Conservation (phyloP, 2,329 filamentous ascomycete genomes). For the Aspergillus jensenii region DNA sequence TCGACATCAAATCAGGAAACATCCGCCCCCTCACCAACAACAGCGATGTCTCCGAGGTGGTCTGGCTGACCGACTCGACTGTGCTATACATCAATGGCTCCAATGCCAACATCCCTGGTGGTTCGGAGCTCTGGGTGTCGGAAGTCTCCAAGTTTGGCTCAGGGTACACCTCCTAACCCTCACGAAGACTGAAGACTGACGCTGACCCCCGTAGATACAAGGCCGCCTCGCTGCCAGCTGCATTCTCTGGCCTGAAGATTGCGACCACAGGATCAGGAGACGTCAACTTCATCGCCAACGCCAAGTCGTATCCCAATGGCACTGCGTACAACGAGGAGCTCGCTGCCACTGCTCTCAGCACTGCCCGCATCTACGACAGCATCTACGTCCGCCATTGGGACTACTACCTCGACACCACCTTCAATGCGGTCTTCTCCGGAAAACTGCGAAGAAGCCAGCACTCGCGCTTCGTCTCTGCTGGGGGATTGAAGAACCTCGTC, state of each 20-base stretch:
- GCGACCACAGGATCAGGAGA: conserved; percentile 41
- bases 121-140: conserved; percentile 40
- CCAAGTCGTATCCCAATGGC: conserved; percentile 67
- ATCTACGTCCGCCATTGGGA: conserved; percentile 86
- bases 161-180: conserved; percentile 24
- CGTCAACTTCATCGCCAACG: conserved; percentile 55
- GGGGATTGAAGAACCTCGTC: conserved; percentile 55
- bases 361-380: conserved; percentile 69
- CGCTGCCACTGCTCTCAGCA: conserved; percentile 60
- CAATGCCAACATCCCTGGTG: conserved; percentile 41
- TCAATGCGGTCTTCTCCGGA: conserved; percentile 72
- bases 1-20: conserved; percentile 68
- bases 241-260: conserved; percentile 41
- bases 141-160: conserved; percentile 32
- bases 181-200: too few species aligned
- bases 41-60: conserved; percentile 65
- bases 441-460: conserved; percentile 47
- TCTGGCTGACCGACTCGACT: conserved; percentile 70
- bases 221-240: conserved; percentile 37
- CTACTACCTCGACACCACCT: conserved; percentile 67
- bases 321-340: conserved; percentile 66
- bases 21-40: conserved; percentile 67
- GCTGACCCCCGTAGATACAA: conserved; percentile 32
- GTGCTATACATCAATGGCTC: conserved; percentile 57
- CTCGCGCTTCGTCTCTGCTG: conserved; percentile 41